Conservation (phyloP, 1,284 basidiomycete genomes). For the Fomitopsis betulina region DNA sequence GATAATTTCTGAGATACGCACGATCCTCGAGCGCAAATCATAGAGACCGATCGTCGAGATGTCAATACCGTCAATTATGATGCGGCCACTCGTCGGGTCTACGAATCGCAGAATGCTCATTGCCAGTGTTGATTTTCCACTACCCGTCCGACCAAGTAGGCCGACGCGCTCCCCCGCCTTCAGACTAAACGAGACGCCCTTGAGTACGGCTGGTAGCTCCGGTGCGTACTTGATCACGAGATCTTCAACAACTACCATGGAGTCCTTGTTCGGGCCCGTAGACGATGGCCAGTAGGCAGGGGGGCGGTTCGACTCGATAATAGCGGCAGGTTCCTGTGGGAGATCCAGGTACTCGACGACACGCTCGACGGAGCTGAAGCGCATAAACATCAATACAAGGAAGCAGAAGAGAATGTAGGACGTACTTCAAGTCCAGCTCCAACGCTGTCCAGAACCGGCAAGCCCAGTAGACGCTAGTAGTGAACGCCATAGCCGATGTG, state of each 20-base stretch:
- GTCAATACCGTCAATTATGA: slow-evolving; percentile 86
- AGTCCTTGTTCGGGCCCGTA: slow-evolving; percentile 43
- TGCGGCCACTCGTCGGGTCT: slow-evolving; percentile 77
- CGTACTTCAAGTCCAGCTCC: slow-evolving; percentile 64
- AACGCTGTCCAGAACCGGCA: slow-evolving; percentile 59
- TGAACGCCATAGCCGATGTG: slow-evolving; percentile 67
- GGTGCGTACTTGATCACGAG: slow-evolving; percentile 81
- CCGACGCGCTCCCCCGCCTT: slow-evolving; percentile 67
- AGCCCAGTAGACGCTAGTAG: slow-evolving; percentile 61
- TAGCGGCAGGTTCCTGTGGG: slow-evolving; percentile 78
- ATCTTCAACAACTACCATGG: slow-evolving; percentile 49
- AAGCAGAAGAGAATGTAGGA: neutral
- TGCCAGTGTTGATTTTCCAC: slow-evolving; percentile 81
- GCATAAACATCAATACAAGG: neutral
- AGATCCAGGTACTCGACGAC: slow-evolving; percentile 85
- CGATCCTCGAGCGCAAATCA: slow-evolving; percentile 74
- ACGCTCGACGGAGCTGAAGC: slow-evolving; percentile 74
- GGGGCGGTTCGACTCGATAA: slow-evolving; percentile 62
- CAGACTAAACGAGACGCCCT: slow-evolving; percentile 65
- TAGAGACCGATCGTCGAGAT: slow-evolving; percentile 84
- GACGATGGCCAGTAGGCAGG: slow-evolving; percentile 85
- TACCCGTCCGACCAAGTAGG: slow-evolving; percentile 71
- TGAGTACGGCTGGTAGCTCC: slow-evolving; percentile 80
- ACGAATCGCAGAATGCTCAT: slow-evolving; percentile 87
- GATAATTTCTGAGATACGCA: slow-evolving; percentile 28